Evolutionary conservation across 1,284 basidiomycete genomes (phyloP).

Genomic region (Prillingera fragicola): DNA sequence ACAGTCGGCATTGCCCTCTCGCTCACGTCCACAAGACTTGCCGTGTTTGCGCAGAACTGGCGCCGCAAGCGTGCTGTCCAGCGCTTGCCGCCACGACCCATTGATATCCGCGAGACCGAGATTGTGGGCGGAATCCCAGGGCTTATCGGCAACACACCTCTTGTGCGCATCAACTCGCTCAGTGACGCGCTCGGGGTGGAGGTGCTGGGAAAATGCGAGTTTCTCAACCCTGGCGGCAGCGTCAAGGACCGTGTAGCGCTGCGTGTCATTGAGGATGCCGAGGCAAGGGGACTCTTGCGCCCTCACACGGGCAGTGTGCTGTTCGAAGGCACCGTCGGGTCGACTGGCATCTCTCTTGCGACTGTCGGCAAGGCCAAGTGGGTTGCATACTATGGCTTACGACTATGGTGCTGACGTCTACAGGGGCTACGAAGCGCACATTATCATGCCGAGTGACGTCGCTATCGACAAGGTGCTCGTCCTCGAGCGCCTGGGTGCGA

Average conservation of each 20-base stretch:
- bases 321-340: conserved; percentile 96
- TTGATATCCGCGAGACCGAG: conserved; percentile 65
- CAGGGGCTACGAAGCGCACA: conserved; percentile 53
- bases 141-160: conserved; percentile 90
- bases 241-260: conserved; percentile 96
- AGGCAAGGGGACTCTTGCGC: conserved; percentile 70
- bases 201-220: conserved; percentile 60
- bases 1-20: conserved; percentile 66
- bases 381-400: conserved; percentile 18
- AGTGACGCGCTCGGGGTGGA: conserved; percentile 88
- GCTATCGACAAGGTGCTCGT: conserved; percentile 83
- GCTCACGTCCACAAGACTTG: conserved; percentile 58
- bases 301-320: conserved; percentile 88
- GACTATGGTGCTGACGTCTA: conserved; percentile 29
- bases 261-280: conserved; percentile 87
- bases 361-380: conserved; percentile 84
- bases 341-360: conserved; percentile 93
- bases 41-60: conserved; percentile 54
- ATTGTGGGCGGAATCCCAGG: conserved; percentile 69
- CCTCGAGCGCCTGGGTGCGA: conserved; percentile 75
- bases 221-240: conserved; percentile 92
- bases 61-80: conserved; percentile 42
- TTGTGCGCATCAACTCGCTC: conserved; percentile 84
- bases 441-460: conserved; percentile 91
- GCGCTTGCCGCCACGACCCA: conserved; percentile 56